phyloP scores from a whole-genome alignment of 257 asterid species.

The Plantago elongata region DNA sequence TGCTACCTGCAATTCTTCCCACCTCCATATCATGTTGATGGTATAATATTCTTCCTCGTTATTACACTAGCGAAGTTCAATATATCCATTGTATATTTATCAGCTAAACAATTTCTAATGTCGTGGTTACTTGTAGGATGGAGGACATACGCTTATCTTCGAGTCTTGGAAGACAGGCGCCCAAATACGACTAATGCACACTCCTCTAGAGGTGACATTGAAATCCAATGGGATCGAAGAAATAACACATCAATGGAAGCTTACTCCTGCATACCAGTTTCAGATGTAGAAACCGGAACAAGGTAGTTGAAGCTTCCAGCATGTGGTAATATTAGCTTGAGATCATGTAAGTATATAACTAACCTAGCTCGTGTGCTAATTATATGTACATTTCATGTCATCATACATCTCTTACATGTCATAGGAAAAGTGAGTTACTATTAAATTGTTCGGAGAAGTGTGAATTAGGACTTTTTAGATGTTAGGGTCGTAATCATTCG shows the following conservation, averaged over 20 bases:
- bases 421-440: no score
- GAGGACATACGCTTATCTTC: conserved; percentile 56
- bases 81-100: no score
- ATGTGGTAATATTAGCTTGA: neutral
- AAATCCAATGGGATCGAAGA: conserved; percentile 32
- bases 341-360: neutral
- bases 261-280: conserved; percentile 16
- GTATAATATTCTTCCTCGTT: conserved; percentile 26
- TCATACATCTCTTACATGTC: no score
- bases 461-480: no score
- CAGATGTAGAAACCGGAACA: conserved; percentile 63
- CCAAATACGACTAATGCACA: conserved; percentile 20
- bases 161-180: conserved; percentile 42
- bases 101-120: neutral
- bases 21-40: conserved; percentile 67
- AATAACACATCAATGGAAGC: conserved; percentile 11
- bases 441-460: no score
- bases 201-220: conserved; percentile 26
- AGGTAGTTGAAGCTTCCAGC: conserved; percentile 19
- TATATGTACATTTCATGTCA: no score
- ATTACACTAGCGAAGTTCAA: neutral
- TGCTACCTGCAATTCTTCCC: conserved; percentile 93
- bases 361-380: no score
- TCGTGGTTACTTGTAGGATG: conserved; percentile 40
- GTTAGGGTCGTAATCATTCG: no score